Evolutionary conservation across 768 basidiomycete species (phyloP).

Genomic region (Tulasnella sp.): DNA sequence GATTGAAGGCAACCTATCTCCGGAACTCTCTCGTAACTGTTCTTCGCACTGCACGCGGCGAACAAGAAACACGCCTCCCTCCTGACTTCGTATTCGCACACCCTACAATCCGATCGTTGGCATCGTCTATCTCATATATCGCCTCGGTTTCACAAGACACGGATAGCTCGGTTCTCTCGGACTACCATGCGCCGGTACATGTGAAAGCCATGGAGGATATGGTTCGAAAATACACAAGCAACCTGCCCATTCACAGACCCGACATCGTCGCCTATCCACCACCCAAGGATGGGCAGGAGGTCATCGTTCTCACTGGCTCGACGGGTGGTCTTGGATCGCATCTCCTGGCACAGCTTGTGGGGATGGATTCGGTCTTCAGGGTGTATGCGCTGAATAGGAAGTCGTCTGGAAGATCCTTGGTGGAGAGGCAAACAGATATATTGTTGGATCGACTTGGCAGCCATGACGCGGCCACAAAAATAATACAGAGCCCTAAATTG

Average conservation of each 20-base stretch:
- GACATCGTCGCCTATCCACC: not conserved
- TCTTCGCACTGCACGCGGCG: conserved; percentile 24
- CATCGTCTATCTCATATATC: conserved; percentile 5
- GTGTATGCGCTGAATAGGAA: conserved; percentile 15
- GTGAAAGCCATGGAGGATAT: too few relatives aligned
- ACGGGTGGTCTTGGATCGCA: conserved; percentile 16
- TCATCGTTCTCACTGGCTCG: conserved; percentile 12
- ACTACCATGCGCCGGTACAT: too few relatives aligned
- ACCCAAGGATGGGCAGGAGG: conserved; percentile 1
- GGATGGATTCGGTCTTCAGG: not conserved
- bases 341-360: conserved; percentile 9
- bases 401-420: not conserved
- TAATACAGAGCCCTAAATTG: conserved; percentile 11
- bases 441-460: not conserved
- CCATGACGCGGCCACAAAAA: not conserved
- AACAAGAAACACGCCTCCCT: conserved; percentile 8
- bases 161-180: not conserved
- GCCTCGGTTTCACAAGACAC: not conserved
- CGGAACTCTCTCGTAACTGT: conserved; percentile 32
- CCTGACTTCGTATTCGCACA: conserved; percentile 16
- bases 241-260: not conserved
- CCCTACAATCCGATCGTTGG: conserved; percentile 11
- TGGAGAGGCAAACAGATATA: conserved; percentile 4
- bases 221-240: not conserved
- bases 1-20: conserved; percentile 35